Percentiles rank a stretch among this genome's conserved stretches.
Conservation (phyloP, 2,329 filamentous ascomycete species). For the Alternaria angustiovoidea region DNA sequence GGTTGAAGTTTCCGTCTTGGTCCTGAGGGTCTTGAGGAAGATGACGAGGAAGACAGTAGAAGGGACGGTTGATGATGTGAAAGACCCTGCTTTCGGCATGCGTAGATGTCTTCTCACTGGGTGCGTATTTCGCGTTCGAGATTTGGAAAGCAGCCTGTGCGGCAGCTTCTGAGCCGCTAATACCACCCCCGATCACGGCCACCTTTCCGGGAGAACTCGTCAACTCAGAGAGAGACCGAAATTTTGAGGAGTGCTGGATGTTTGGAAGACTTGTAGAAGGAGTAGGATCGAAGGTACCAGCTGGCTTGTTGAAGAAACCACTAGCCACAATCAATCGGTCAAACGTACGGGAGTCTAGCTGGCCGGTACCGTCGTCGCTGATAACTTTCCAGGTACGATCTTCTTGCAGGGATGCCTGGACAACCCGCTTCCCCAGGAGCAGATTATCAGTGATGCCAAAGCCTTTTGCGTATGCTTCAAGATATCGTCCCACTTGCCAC, state of each 20-base stretch:
- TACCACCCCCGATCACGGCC: slow-evolving; percentile 79
- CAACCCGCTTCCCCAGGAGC: slow-evolving; percentile 56
- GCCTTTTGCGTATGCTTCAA: slow-evolving; percentile 68
- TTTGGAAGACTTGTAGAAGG: slow-evolving; percentile 8
- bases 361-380: slow-evolving; percentile 23
- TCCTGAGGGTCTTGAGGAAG: slow-evolving; percentile 46
- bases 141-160: slow-evolving; percentile 75
- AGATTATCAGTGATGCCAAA: slow-evolving; percentile 64
- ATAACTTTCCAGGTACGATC: slow-evolving; percentile 30
- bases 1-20: slow-evolving; percentile 45
- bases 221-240: slow-evolving; percentile 34
- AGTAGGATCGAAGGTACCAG: slow-evolving; percentile 22
- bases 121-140: slow-evolving; percentile 68
- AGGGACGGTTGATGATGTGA: slow-evolving; percentile 73
- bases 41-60: slow-evolving; percentile 73
- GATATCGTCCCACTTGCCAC: slow-evolving; percentile 78
- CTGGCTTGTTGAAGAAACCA: slow-evolving; percentile 71
- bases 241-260: slow-evolving; percentile 42
- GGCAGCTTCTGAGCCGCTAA: slow-evolving; percentile 82
- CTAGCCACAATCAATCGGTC: slow-evolving; percentile 77
- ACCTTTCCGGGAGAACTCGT: slow-evolving; percentile 62
- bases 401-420: slow-evolving; percentile 31
- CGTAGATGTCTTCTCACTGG: slow-evolving; percentile 40
- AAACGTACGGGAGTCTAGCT: slow-evolving; percentile 55
- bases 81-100: slow-evolving; percentile 64